These are phyloP conservation scores for Aspergillus thermomutatus DNA, from an alignment of 2,329 filamentous ascomycete genomes.

Conservation along the genomic window DNA sequence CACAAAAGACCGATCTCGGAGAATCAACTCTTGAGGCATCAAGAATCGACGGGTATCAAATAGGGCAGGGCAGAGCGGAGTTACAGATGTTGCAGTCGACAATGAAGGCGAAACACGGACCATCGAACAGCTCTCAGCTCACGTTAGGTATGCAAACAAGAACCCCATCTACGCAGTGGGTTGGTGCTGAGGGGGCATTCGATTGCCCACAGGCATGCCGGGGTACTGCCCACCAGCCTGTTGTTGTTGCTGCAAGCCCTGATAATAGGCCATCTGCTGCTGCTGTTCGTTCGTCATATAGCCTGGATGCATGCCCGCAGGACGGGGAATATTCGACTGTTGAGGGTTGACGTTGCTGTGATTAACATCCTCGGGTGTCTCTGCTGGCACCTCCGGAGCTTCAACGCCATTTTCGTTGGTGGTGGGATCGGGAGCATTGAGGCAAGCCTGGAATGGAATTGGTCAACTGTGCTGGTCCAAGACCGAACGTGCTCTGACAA, in stretches of 20 bases:
- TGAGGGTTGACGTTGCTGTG: conserved; percentile 72
- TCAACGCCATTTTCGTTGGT: conserved; percentile 80
- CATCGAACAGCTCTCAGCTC: conserved; percentile 21
- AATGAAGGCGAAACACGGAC: conserved; percentile 25
- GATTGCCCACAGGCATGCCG: conserved; percentile 68
- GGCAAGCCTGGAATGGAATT: conserved; percentile 69
- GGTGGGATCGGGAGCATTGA: conserved; percentile 91
- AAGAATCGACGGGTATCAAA: conserved; percentile 37
- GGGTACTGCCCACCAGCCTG: conserved; percentile 66
- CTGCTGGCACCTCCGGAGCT: conserved; percentile 66
- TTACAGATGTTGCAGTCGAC: conserved; percentile 18
- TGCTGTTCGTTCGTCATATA: conserved; percentile 65
- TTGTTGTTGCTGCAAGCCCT: conserved; percentile 72
- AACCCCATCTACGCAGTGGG: conserved; percentile 62
- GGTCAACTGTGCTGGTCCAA: conserved; percentile 13
- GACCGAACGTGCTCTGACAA: conserved; percentile 1
- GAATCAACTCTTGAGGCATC: conserved; percentile 22
- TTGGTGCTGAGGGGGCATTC: conserved; percentile 78
- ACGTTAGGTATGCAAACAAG: conserved; percentile 10
- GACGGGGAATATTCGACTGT: conserved; percentile 62
- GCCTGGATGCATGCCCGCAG: conserved; percentile 67
- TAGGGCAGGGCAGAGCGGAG: conserved; percentile 26
- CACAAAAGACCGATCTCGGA: conserved; percentile 13
- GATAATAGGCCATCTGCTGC: conserved; percentile 78
- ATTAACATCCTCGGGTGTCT: conserved; percentile 85